Evolutionary conservation across 1,139 yeast genomes (phyloP).

Genomic region (Suhomyces atakaporum): DNA sequence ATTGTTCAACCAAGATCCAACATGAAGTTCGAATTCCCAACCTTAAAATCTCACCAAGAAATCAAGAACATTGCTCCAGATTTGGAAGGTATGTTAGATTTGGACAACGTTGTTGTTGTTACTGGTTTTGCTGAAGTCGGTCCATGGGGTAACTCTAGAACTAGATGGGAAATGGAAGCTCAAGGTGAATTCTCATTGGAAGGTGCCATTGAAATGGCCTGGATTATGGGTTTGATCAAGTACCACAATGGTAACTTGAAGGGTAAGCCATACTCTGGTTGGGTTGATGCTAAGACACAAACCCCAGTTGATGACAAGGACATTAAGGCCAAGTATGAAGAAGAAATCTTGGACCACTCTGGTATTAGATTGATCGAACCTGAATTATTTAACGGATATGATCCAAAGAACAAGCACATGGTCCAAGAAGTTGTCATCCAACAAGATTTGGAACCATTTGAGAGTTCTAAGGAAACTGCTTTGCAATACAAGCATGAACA

Average conservation of each 20-base stretch:
- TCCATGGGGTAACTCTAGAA: conserved; percentile 99
- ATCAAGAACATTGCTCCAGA: conserved; percentile 71
- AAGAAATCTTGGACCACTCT: conserved; percentile 82
- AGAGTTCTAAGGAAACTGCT: conserved; percentile 93
- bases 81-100: conserved; percentile 87
- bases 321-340: conserved; percentile 87
- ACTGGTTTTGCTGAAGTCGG: conserved; percentile 98
- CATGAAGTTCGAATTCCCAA: conserved; percentile 92
- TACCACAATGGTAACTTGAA: conserved; percentile 91
- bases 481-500: conserved; percentile 92
- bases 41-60: conserved; percentile 72
- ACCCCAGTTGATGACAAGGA: conserved; percentile 94
- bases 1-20: conserved; percentile 89
- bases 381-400: conserved; percentile 88
- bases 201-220: conserved; percentile 98
- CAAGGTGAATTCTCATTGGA: conserved; percentile 93
- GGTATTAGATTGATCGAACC: conserved; percentile 98
- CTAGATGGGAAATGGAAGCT: conserved; percentile 99
- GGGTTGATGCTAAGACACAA: conserved; percentile 95
- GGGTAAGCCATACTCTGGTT: conserved; percentile 87
- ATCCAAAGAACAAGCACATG: conserved; percentile 89
- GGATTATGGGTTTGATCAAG: conserved; percentile 98
- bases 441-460: conserved; percentile 95
- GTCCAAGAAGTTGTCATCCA: conserved; percentile 94
- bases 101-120: conserved; percentile 87